Base-by-base conservation (phyloP, 116 monocot species). In the Posidonia oceanica region DNA sequence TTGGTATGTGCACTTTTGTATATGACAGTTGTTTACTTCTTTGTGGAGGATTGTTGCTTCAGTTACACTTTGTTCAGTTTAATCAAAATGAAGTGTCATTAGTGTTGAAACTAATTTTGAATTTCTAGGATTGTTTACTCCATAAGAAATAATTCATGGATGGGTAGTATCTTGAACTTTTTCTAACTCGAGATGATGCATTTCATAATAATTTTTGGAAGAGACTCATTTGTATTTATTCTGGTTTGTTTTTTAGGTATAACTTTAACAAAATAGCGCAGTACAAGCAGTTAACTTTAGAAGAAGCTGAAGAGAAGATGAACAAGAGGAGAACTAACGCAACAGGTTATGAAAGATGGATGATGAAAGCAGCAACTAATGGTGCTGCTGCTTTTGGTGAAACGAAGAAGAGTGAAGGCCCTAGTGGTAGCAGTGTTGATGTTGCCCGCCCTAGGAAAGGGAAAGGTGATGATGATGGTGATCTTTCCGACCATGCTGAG, bases 291-390 rank as follows among this genome's bases (percentile, higher is more conserved):
- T 78, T 99, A 17, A 99, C 99, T 38, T 54, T 93, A 41, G 99
- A 99, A 82, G 99, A 99, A 78, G 99, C 99, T 73, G 99, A 99
- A 71, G 99, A 93, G 73, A 99, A 89, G 72, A 93, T 99, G 99
- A 99, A 83, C 69, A 93, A 99, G 63, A 83, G 99, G 57, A 93
- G 77, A 72, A 72, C 68, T 65, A 93, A 84, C 71, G 99, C 99
- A 68, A 81, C 83, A 37, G 99, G 99, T 21, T 99, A 99, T 83
- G 99, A 93, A 78, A 89, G 99, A 72, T 99, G 99, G 99, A 90
- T 99, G 93, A 99, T 93, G 99, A 99, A 99, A 74, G 85, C 99
- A 67, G 99, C 93, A 55, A 75, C 82, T 63, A 93, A 86, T 86
- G 99, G 99, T 29, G 67, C 99, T 69, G 99, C 88, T 74, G 99